Base-by-base conservation (phyloP, 805 yeast species). In the Pichia manshurica region DNA sequence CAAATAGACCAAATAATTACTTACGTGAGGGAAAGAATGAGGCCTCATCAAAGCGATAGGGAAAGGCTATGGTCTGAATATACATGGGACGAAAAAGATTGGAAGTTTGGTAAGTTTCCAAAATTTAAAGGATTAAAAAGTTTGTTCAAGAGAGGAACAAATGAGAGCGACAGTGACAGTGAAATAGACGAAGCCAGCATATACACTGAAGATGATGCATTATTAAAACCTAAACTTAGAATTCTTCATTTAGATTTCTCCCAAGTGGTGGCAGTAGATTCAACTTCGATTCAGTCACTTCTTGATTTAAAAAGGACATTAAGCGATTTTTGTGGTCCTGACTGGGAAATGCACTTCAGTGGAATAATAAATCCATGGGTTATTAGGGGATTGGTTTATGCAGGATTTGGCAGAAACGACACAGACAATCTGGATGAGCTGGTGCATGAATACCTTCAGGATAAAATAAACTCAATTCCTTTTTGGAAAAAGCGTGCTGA, bases 281-380 rank as follows among this genome's bases (percentile, higher is more conserved):
- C 87, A 8, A 86, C 96, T 0, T 83, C 90, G 15, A 70, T 88
- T 32, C 96, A 87, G 66, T 73, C 83, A 2, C 70, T 90, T 48
- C 79, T 82, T 43, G 97, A 90, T 62, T 70, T 87, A 57, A 75
- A 84, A 54, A 82, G 81, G 56, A 81, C 88, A 15, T 65, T 88
- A 42, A 80, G 81, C 65, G 74, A 70, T 48, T 87, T 85, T 59
- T 84, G 93, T 16, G 90, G 87, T 61, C 72, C 84, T 49, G 88
- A 84, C 55, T 90, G 88, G 49, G 96, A 90, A 66, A 82, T 83
- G 68, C 97, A 90, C 66, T 89, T 90, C 64, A 78, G 86, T 10
- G 95, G 96, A 22, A 79, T 90, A 29, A 68, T 85, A 39, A 81
- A 85, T 47, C 90, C 91, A 9, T 90, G 97, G 97, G 78, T 86